These are phyloP conservation scores for Pilatotrama ljubarskyi DNA, from an alignment of 768 basidiomycete species.

Conservation along the genomic window DNA sequence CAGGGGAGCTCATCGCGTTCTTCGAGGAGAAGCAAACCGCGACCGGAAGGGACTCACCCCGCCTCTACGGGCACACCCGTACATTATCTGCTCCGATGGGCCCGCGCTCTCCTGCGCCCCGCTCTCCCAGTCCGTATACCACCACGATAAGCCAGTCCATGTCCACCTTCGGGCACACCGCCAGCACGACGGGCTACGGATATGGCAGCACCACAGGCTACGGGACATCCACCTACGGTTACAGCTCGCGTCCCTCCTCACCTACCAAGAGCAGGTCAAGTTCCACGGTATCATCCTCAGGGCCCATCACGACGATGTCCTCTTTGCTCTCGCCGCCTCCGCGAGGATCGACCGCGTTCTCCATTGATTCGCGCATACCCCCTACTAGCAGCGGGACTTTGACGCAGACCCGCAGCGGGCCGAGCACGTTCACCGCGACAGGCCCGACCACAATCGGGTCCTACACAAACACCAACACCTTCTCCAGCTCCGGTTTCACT, in stretches of 20 bases:
- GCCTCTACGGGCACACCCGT: constrained; percentile 48
- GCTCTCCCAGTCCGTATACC: constrained; percentile 40
- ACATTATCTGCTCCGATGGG: constrained; percentile 47
- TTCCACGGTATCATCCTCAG: constrained; percentile 24
- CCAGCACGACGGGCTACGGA: constrained; percentile 36
- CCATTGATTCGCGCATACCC: constrained; percentile 24
- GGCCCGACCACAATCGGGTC: constrained; percentile 30
- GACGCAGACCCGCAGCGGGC: constrained; percentile 37
- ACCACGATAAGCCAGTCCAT: constrained; percentile 39
- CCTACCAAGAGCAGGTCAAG: constrained; percentile 46
- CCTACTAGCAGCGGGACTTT: constrained; percentile 37
- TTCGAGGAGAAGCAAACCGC: constrained; percentile 59
- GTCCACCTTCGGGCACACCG: constrained; percentile 35
- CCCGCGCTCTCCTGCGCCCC: constrained; percentile 33
- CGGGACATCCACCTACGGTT: constrained; percentile 33
- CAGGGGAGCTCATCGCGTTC: constrained; percentile 72
- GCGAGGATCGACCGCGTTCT: constrained; percentile 35
- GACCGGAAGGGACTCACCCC: constrained; percentile 30
- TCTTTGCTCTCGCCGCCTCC: constrained; percentile 53
- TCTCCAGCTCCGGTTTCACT: constrained; percentile 27
- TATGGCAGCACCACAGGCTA: constrained; percentile 39
- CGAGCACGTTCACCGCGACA: constrained; percentile 27
- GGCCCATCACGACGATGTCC: constrained; percentile 31
- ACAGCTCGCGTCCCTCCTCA: constrained; percentile 48
- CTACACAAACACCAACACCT: constrained; percentile 43